These are phyloP conservation scores for Ogataea henricii DNA, from an alignment of 805 yeast species.

Conservation along the genomic window DNA sequence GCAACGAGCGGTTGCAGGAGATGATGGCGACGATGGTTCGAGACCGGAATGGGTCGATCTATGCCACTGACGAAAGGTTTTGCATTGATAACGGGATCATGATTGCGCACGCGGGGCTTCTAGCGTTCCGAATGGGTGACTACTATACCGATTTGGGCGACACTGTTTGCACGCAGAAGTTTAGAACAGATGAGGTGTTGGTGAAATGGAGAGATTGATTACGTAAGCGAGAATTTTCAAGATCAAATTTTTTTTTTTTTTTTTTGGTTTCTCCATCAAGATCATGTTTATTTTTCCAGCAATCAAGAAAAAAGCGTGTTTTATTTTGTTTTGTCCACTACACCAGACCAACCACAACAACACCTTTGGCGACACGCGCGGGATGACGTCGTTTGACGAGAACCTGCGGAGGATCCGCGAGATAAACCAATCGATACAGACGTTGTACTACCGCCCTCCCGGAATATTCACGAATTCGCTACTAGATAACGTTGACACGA, in stretches of 20 bases:
- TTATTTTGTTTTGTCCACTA: not conserved
- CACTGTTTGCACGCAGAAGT: conserved; percentile 90
- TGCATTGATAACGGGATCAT: conserved; percentile 98
- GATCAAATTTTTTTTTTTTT: not conserved
- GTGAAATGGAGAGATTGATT: conserved; percentile 80
- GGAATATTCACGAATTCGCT: conserved; percentile 29
- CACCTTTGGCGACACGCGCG: not conserved
- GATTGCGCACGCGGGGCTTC: conserved; percentile 97
- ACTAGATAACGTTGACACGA: conserved; percentile 22
- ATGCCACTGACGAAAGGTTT: conserved; percentile 94
- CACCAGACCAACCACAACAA: too few relatives aligned
- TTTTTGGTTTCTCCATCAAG: too few relatives aligned
- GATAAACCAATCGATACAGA: conserved; percentile 24
- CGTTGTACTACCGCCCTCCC: conserved; percentile 21
- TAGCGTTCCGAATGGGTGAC: conserved; percentile 82
- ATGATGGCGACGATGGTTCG: conserved; percentile 97
- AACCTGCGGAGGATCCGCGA: conserved; percentile 18
- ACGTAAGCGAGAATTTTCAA: not conserved
- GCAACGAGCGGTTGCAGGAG: conserved; percentile 84
- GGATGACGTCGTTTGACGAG: conserved; percentile 20
- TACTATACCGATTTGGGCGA: conserved; percentile 52
- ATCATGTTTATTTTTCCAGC: too few relatives aligned
- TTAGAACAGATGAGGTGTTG: conserved; percentile 90
- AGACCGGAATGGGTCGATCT: conserved; percentile 86
- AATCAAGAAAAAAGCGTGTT: not conserved